Base-by-base conservation (phyloP, 148 eudicot genomes). In the Cornus controversa region DNA sequence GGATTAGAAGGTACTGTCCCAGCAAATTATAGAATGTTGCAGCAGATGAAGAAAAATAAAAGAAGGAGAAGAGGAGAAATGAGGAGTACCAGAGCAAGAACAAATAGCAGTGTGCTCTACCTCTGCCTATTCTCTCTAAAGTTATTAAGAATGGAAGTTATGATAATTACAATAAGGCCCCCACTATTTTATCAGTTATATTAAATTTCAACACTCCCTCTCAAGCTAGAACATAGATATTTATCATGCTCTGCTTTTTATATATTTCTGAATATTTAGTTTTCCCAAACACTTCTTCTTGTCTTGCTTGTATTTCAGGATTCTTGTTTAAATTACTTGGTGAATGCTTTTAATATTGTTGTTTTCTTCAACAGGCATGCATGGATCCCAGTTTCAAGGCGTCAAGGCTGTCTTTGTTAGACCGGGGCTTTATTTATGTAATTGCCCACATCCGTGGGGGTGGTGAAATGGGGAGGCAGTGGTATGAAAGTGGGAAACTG, bases 391-490 rank as follows among this genome's bases (percentile, higher is more conserved):
- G 67, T 64, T 95, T 95, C 84, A 87, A 88, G 72, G 84, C 88
- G 34, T 83, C 97, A 79, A 85, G 93, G 80, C 75, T 93, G 72
- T 91, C 97, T 69, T 87, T 95, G 89, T 79, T 95, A 78, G 97
- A 95, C 86, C 84, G 98, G 11, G 98, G 98, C 53, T 89, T 95
- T 75, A 84, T 90, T 66, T 91, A 75, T 80, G 89, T 80, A 14
- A 87, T 93, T 86, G 94, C 97, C 54, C 98, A 93, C 75, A 69
- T 93, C 58, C 98, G 96, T 77, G 98, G 97, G 70, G 98, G 98
- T 75, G 97, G 98, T 80, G 98, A 95, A 84, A 89, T 95, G 96
- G 98, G 98, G 69, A 89, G 98, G 83, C 88, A 86, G 78, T 95
- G 98, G 97, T 95, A 95, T 68, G 98, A 95, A 87, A 82, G 90